phyloP scores from a whole-genome alignment of 1,139 yeast genomes.

The Suhomyces anneliseae region DNA sequence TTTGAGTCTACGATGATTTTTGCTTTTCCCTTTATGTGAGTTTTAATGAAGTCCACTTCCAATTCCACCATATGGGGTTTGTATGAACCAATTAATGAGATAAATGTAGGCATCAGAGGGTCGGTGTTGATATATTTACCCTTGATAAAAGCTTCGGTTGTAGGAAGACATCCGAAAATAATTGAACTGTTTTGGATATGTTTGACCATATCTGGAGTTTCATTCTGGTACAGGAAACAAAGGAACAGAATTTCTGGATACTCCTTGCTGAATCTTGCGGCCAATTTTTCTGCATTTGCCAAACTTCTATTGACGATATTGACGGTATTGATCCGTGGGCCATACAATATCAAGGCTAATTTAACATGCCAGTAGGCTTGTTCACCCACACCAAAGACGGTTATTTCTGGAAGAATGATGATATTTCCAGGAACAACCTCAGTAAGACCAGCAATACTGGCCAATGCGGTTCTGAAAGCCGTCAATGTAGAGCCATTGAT shows the following conservation, averaged over 20 bases:
- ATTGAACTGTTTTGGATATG: slow-evolving; percentile 35
- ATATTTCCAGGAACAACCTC: slow-evolving; percentile 29
- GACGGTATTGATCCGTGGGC: slow-evolving; percentile 34
- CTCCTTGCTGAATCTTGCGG: slow-evolving; percentile 23
- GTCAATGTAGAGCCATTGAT: slow-evolving; percentile 61
- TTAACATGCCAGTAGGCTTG: slow-evolving; percentile 68
- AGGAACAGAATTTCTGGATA: slow-evolving; percentile 24
- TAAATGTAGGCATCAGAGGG: slow-evolving; percentile 36
- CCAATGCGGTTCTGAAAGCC: slow-evolving; percentile 68
- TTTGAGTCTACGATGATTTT: slow-evolving; percentile 60
- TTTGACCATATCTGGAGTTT: slow-evolving; percentile 15
- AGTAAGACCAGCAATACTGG: slow-evolving; percentile 50
- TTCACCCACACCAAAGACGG: slow-evolving; percentile 64
- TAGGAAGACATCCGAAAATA: slow-evolving; percentile 61
- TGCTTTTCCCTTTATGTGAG: slow-evolving; percentile 23
- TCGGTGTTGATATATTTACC: slow-evolving; percentile 32
- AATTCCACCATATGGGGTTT: slow-evolving; percentile 70
- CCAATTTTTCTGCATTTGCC: slow-evolving; percentile 39
- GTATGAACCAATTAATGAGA: slow-evolving; percentile 66
- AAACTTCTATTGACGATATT: slow-evolving; percentile 49
- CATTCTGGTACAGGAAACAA: slow-evolving; percentile 22
- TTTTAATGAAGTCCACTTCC: slow-evolving; percentile 43
- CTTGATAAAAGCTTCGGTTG: slow-evolving; percentile 48
- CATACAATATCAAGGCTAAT: slow-evolving; percentile 45
- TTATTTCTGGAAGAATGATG: slow-evolving; percentile 25